A percentile compares a stretch with the other conserved stretches of the same genome.
These are phyloP conservation scores for Massariosphaeria phaeospora DNA, from an alignment of 495 filamentous ascomycete genomes.

Conservation along the genomic window DNA sequence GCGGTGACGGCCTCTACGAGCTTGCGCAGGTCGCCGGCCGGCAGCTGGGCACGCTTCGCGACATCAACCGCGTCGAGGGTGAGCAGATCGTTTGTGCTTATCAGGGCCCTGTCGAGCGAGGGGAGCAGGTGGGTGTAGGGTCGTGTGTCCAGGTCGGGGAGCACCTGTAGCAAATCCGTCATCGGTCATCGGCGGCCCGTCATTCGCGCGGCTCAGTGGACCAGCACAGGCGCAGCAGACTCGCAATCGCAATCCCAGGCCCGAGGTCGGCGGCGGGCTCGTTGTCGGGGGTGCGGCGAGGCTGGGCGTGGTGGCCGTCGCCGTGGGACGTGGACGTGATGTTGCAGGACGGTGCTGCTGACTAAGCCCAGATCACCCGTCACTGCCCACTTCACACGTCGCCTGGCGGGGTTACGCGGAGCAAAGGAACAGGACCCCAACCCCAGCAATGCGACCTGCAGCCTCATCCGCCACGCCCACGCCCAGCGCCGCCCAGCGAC, in stretches of 20 bases:
- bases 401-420: not conserved
- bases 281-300: not conserved
- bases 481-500: not conserved
- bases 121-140: constrained; percentile 69
- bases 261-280: constrained; percentile 7
- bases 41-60: constrained; percentile 78
- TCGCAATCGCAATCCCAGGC: constrained; percentile 8
- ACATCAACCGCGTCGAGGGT: constrained; percentile 78
- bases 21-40: constrained; percentile 69
- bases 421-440: too few species aligned
- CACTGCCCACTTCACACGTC: too few species aligned
- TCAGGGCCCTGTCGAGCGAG: constrained; percentile 64
- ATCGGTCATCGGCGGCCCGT: constrained; percentile 44
- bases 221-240: too few species aligned
- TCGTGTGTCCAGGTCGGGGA: constrained; percentile 71
- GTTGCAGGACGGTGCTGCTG: not conserved
- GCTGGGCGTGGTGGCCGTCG: not conserved
- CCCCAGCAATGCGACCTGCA: too few species aligned
- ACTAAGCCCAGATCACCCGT: too few species aligned
- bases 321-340: not conserved
- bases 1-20: constrained; percentile 59
- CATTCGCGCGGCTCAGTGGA: constrained; percentile 34
- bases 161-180: constrained; percentile 81
- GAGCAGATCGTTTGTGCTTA: constrained; percentile 81
- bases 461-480: not conserved